Percentiles rank a stretch among this genome's conserved stretches.
Evolutionary conservation across 2,329 filamentous ascomycete genomes (phyloP).

Genomic region (Penicillium aurantiogriseum): DNA sequence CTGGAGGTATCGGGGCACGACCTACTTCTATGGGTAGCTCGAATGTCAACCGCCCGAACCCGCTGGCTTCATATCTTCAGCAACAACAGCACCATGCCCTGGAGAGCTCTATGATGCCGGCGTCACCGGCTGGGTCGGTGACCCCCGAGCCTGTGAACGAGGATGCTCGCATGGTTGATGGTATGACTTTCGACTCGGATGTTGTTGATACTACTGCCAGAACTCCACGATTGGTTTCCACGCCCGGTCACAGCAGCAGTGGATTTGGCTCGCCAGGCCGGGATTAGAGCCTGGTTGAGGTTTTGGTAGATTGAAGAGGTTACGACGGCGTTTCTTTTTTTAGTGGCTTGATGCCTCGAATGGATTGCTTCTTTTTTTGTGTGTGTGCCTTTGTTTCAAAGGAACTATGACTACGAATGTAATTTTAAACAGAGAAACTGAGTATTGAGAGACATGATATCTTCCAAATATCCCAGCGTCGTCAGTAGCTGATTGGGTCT

Average conservation of each 20-base stretch:
- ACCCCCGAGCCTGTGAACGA: conserved; percentile 42
- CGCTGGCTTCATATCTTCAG: conserved; percentile 28
- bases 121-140: conserved; percentile 36
- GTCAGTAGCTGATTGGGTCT: not conserved
- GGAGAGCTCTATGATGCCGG: conserved; percentile 43
- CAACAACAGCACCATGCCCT: conserved; percentile 28
- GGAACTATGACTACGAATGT: not conserved
- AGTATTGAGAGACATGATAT: not conserved
- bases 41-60: conserved; percentile 34
- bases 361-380: conserved; percentile 5
- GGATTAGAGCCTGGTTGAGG: conserved; percentile 21
- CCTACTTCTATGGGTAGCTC: conserved; percentile 43
- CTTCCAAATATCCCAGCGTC: not conserved
- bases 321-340: conserved; percentile 17
- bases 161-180: conserved; percentile 66
- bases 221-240: conserved; percentile 53
- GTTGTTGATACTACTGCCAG: conserved; percentile 65
- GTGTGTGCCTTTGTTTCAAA: not conserved
- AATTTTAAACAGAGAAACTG: not conserved
- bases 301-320: conserved; percentile 6
- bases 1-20: conserved; percentile 28
- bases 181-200: conserved; percentile 61
- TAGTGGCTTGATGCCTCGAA: not conserved
- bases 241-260: conserved; percentile 19
- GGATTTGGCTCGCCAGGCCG: conserved; percentile 16